Base-by-base conservation (phyloP, 2,329 filamentous ascomycete species). In the Ambrosiella beaveri region DNA sequence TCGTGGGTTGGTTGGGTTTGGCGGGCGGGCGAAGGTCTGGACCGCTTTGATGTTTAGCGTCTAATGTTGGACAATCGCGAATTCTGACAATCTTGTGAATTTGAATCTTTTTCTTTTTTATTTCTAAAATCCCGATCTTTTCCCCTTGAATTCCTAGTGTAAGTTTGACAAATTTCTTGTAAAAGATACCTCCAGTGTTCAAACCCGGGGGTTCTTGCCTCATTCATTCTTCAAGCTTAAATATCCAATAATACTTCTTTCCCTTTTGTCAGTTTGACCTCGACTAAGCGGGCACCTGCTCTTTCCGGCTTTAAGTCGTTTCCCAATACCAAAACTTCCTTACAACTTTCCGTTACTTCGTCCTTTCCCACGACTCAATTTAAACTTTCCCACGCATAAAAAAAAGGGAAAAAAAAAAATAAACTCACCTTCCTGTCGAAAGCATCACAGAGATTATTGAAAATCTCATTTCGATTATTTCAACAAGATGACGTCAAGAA, bases 401-500 rank as follows among this genome's bases (percentile, higher is more conserved):
- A 27, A 27, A 27, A 27, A 27, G 3, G 27, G 3, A 27, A 27
- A 27, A 27, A 37, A 15, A 40, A 54, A 27, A 37, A 15, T 27
- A 54, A 58, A 27, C 47, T 19, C 41, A 44, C 19, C 53, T 56
- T 56, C n/a, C 11, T 35, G 36, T 57, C 41, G 35, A 27, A 51
- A 37, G 9, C 41, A 50, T 45, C 19, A 15, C 19, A 4, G 47
- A 51, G 47, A 19, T 51, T 35, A 51, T 51, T 19, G 15, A 51
- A 19, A 51, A 51, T 11, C n/a, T 6, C 44, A 56, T 41, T 17
- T 15, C 27, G 9, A 60, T 17, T n/a, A 54, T 55, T 44, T 38
- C 51, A 17, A 41, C 39, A 55, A 15, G 41, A 82, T 78, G 74
- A 78, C 80, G 71, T 80, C 79, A 69, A 78, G 78, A 72, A 80